Percentiles rank a stretch among this genome's conserved stretches.
Evolutionary conservation across 371 early-diverging fungal species (phyloP).

Genomic region (Actinomortierella ambigua): DNA sequence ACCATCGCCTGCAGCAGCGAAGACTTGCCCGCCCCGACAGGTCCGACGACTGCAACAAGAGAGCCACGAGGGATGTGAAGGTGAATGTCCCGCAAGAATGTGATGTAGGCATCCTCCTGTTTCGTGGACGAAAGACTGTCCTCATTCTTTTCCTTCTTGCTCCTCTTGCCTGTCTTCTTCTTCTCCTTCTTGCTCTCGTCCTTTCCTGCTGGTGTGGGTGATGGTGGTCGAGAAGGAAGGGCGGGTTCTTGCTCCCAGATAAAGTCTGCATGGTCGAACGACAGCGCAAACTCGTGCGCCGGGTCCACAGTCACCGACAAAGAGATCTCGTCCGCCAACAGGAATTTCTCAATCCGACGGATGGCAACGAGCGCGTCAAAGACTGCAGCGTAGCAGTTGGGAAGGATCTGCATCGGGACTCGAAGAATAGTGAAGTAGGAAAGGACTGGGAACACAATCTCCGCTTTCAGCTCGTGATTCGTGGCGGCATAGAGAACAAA

Average conservation of each 20-base stretch:
- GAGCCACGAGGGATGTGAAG: conserved; percentile 14
- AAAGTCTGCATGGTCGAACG: conserved; percentile 53
- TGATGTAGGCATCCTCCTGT: no score
- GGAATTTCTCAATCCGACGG: conserved; percentile 56
- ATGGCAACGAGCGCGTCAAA: conserved; percentile 70
- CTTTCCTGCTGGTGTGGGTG: conserved; percentile 10
- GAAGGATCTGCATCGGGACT: conserved; percentile 68
- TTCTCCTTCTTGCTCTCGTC: conserved; percentile 10
- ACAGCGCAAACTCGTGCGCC: conserved; percentile 33
- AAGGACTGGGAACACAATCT: conserved; percentile 49
- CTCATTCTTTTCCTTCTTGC: neutral
- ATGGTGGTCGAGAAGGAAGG: neutral
- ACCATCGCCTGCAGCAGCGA: conserved; percentile 63
- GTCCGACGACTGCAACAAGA: conserved; percentile 36
- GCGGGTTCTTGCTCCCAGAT: conserved; percentile 55
- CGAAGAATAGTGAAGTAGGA: conserved; percentile 53
- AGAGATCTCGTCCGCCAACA: conserved; percentile 64
- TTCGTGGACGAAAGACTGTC: neutral
- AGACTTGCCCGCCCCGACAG: conserved; percentile 51
- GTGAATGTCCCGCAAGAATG: conserved; percentile 11
- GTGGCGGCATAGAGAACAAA: conserved; percentile 46
- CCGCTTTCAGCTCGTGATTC: conserved; percentile 39
- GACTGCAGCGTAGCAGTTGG: conserved; percentile 55
- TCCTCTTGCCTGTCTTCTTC: conserved; percentile 2
- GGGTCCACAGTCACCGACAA: conserved; percentile 12